Conservation (phyloP, 1,284 basidiomycete species). For the Exobasidium cylindrosporum region DNA sequence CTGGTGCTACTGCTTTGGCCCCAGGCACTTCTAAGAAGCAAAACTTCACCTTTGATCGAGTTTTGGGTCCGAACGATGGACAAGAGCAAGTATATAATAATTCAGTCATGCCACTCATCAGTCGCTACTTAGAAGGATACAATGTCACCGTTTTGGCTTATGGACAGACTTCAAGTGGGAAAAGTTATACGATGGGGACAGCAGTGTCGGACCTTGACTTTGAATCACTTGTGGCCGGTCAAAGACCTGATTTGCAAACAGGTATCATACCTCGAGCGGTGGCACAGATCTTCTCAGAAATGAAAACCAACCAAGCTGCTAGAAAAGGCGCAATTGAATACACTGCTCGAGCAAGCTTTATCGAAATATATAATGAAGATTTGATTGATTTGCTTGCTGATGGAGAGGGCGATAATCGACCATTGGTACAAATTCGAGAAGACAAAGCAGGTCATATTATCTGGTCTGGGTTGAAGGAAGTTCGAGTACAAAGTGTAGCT, state of each 20-base stretch:
- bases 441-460: conserved; percentile 94
- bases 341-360: conserved; percentile 55
- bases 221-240: conserved; percentile 37
- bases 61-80: conserved; percentile 75
- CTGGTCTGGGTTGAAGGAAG: conserved; percentile 90
- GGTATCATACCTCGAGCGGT: conserved; percentile 95
- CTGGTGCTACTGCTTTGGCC: conserved; percentile 57
- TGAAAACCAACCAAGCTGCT: conserved; percentile 51
- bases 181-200: conserved; percentile 86
- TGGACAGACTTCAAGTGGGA: conserved; percentile 94
- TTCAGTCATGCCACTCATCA: conserved; percentile 79
- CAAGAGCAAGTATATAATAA: conserved; percentile 81
- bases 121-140: conserved; percentile 89
- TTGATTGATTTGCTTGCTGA: conserved; percentile 55
- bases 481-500: conserved; percentile 72
- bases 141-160: conserved; percentile 98
- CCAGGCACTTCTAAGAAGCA: conserved; percentile 65
- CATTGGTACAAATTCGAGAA: conserved; percentile 91
- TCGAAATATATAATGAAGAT: conserved; percentile 93
- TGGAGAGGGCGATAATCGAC: conserved; percentile 57
- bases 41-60: conserved; percentile 87
- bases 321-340: conserved; percentile 61
- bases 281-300: conserved; percentile 78
- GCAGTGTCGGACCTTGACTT: conserved; percentile 37
- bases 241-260: conserved; percentile 35